Conservation (phyloP, 176 grass and related monocot species). For the Hordeum marinum region DNA sequence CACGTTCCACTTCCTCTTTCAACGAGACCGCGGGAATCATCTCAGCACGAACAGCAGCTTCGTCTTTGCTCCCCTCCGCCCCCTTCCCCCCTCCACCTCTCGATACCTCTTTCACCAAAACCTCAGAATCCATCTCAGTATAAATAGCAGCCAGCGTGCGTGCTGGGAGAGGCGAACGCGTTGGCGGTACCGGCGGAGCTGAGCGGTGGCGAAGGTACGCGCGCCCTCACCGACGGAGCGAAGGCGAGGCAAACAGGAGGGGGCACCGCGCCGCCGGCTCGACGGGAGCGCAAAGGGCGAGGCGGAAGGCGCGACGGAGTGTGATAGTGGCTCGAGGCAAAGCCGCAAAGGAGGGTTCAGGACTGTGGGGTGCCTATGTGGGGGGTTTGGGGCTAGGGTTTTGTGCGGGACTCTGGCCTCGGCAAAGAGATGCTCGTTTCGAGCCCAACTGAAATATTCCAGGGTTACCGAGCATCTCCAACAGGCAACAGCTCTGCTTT, state of each 20-base stretch:
- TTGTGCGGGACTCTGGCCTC: not conserved
- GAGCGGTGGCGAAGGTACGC: not conserved
- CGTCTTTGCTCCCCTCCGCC: too few species aligned
- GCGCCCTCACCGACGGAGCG: not conserved
- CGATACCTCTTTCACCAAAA: too few species aligned
- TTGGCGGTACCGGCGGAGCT: not conserved
- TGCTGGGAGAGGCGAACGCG: not conserved
- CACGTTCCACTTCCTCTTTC: constrained; percentile 5
- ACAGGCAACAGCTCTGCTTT: too few species aligned
- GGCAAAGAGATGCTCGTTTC: not conserved
- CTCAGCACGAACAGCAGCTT: not conserved
- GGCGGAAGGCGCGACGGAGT: not conserved
- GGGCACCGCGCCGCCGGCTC: not conserved
- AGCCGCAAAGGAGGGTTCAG: not conserved
- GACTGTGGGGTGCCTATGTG: not conserved
- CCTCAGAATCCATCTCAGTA: too few species aligned
- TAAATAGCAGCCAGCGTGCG: not conserved
- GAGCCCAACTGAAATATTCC: too few species aligned
- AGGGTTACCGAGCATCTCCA: too few species aligned
- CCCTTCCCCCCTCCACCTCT: too few species aligned
- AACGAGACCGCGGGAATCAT: not conserved
- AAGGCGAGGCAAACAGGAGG: not conserved
- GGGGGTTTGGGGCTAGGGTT: not conserved
- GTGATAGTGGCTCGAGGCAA: not conserved
- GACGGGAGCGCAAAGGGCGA: not conserved